phyloP scores from a whole-genome alignment of 257 asterid genomes.

The Forsythia suspensa region DNA sequence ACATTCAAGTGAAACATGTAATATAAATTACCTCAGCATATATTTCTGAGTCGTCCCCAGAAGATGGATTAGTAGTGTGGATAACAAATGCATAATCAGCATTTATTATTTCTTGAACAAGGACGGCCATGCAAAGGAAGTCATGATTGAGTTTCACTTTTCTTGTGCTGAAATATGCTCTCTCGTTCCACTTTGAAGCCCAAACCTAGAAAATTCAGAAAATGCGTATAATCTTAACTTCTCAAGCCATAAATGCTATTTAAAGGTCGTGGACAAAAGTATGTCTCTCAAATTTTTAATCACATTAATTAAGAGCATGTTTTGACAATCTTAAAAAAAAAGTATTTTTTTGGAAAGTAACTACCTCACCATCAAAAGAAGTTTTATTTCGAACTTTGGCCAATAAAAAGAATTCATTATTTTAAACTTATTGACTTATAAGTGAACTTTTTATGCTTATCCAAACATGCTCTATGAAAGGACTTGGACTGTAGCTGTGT shows the following conservation, averaged over 20 bases:
- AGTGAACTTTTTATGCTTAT: background rate
- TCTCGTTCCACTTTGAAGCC: conserved; percentile 99
- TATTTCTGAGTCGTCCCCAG: conserved; percentile 89
- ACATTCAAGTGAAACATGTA: conserved; percentile 10
- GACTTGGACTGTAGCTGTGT: no score
- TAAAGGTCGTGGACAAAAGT: background rate
- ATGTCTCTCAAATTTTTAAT: background rate
- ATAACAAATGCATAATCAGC: conserved; percentile 99
- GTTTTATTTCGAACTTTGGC: background rate
- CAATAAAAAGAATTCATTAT: background rate
- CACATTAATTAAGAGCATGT: background rate
- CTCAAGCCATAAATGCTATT: background rate
- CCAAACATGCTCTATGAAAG: background rate
- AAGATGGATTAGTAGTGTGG: conserved; percentile 97
- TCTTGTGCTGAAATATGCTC: conserved; percentile 97
- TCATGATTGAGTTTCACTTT: conserved; percentile 94
- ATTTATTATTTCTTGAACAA: conserved; percentile 92
- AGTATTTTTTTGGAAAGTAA: background rate
- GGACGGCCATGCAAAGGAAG: conserved; percentile 98
- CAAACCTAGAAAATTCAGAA: conserved; percentile 60
- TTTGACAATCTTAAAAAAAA: background rate
- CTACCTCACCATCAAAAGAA: background rate
- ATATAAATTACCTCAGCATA: conserved; percentile 78
- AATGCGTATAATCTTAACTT: background rate
- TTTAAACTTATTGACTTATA: background rate